Evolutionary conservation across 495 filamentous ascomycete genomes (phyloP).

Genomic region (Penicillium riverlandense): DNA sequence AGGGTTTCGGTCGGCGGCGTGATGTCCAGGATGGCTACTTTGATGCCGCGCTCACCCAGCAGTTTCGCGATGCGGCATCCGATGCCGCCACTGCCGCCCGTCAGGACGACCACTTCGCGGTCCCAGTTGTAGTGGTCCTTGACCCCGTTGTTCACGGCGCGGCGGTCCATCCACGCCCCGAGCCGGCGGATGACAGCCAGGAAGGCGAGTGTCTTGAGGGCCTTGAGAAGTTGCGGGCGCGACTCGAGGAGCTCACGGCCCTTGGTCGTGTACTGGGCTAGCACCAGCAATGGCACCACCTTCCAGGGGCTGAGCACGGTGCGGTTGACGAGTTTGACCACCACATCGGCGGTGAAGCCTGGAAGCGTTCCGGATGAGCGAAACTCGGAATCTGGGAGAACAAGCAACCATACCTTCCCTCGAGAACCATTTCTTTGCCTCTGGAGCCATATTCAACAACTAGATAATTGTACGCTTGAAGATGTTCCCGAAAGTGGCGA

Average conservation of each 20-base stretch:
- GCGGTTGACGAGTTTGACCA: slow-evolving; percentile 44
- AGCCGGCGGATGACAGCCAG: slow-evolving; percentile 42
- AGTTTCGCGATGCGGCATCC: slow-evolving; percentile 54
- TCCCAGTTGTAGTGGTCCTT: slow-evolving; percentile 59
- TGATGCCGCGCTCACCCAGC: slow-evolving; percentile 50
- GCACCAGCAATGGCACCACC: slow-evolving; percentile 46
- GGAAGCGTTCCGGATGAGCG: neutral
- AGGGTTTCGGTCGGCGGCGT: slow-evolving; percentile 48
- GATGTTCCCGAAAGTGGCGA: no score
- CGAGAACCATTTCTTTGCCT: slow-evolving; percentile 19
- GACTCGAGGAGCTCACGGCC: slow-evolving; percentile 43
- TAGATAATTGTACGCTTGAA: neutral
- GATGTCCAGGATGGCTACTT: slow-evolving; percentile 66
- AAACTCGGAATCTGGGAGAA: neutral
- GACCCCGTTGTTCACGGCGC: slow-evolving; percentile 54
- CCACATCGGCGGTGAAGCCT: slow-evolving; percentile 58
- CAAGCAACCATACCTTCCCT: slow-evolving; percentile 21
- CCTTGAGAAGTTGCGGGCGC: slow-evolving; percentile 30
- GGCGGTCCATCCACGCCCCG: slow-evolving; percentile 42
- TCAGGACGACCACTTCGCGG: slow-evolving; percentile 63
- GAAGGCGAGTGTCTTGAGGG: slow-evolving; percentile 15
- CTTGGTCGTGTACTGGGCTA: slow-evolving; percentile 51
- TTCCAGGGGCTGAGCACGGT: slow-evolving; percentile 56
- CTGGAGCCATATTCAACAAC: slow-evolving; percentile 12
- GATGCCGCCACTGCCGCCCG: slow-evolving; percentile 65